phyloP scores from a whole-genome alignment of 805 yeast species.

The Wickerhamiella australiensis region DNA sequence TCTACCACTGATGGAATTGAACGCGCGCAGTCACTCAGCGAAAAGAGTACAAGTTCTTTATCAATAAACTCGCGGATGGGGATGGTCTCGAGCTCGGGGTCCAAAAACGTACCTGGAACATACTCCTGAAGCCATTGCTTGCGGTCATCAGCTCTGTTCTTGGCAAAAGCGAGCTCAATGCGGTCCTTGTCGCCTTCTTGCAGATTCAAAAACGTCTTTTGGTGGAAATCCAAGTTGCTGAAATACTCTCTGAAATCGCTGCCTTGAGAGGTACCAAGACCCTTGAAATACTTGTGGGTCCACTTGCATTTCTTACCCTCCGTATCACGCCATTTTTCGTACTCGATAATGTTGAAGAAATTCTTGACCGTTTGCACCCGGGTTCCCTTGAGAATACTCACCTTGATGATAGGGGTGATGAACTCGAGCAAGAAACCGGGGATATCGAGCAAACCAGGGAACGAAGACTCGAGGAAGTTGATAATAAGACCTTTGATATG shows the following conservation, averaged over 20 bases:
- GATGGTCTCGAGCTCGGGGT: constrained; percentile 59
- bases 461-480: constrained; percentile 82
- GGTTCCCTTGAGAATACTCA: constrained; percentile 49
- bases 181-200: constrained; percentile 58
- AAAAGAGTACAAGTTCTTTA: constrained; percentile 84
- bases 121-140: constrained; percentile 92
- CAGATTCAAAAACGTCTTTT: constrained; percentile 72
- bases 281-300: constrained; percentile 93
- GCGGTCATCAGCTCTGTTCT: constrained; percentile 91
- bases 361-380: constrained; percentile 40
- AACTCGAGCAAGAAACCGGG: constrained; percentile 91
- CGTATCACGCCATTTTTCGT: constrained; percentile 80
- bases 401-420: constrained; percentile 92
- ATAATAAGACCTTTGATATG: constrained; percentile 94
- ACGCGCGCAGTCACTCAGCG: constrained; percentile 92
- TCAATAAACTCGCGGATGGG: constrained; percentile 92
- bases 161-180: constrained; percentile 88
- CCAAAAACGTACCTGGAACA: constrained; percentile 84
- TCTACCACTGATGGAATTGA: constrained; percentile 90
- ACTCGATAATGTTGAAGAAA: constrained; percentile 92
- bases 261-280: constrained; percentile 88
- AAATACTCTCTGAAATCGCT: constrained; percentile 83
- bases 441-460: constrained; percentile 81
- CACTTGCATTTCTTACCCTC: constrained; percentile 67
- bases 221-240: constrained; percentile 68